These are phyloP conservation scores for Monilinia vaccinii-corymbosi DNA, from an alignment of 2,329 filamentous ascomycete species.

Conservation along the genomic window DNA sequence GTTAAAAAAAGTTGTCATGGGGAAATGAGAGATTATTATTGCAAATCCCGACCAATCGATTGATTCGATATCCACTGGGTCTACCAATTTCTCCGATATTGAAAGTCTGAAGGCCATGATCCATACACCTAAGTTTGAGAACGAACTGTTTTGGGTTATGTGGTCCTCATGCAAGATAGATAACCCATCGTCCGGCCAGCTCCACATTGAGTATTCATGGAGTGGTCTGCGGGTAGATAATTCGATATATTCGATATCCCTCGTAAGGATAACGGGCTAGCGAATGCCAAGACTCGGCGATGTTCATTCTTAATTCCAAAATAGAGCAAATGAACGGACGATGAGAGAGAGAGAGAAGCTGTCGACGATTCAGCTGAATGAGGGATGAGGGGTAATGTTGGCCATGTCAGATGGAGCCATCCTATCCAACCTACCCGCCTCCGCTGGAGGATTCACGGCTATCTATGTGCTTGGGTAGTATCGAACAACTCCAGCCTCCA, in stretches of 20 bases:
- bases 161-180: conserved; percentile 1
- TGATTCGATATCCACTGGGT: background rate
- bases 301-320: too few species aligned
- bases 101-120: background rate
- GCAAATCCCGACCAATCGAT: background rate
- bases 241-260: too few species aligned
- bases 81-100: background rate
- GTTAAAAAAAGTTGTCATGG: background rate
- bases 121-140: background rate
- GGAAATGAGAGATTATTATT: background rate
- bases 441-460: background rate
- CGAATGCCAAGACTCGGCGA: too few species aligned
- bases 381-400: background rate
- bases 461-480: background rate
- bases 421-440: background rate
- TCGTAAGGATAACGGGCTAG: too few species aligned
- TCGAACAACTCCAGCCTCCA: too few species aligned
- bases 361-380: conserved; percentile 1
- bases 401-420: background rate
- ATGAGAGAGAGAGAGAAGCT: background rate
- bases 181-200: background rate
- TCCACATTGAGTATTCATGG: background rate
- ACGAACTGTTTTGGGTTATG: background rate
- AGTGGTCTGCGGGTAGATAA: too few species aligned
- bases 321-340: background rate